Evolutionary conservation across 305 asterid genomes (phyloP).

Genomic region (Euphrasia arctica): DNA sequence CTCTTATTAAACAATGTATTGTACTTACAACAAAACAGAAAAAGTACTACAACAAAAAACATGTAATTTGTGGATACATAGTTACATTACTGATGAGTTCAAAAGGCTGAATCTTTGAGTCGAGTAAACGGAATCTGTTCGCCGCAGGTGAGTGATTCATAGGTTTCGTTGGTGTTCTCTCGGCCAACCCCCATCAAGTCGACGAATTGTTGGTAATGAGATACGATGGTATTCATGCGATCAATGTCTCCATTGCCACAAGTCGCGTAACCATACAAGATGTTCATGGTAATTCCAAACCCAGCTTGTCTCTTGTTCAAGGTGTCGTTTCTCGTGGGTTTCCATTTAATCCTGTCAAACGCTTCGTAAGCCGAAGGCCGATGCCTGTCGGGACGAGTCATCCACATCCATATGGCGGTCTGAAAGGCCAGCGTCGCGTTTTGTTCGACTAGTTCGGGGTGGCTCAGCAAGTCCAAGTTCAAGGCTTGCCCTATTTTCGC

Average conservation of each 20-base stretch:
- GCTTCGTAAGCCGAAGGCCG: slow-evolving; percentile 78
- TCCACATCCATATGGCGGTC: slow-evolving; percentile 81
- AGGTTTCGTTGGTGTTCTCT: slow-evolving; percentile 61
- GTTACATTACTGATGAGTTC: not conserved
- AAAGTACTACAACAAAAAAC: too few species aligned
- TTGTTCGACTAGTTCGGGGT: slow-evolving; percentile 87
- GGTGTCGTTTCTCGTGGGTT: slow-evolving; percentile 83
- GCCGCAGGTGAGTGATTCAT: slow-evolving; percentile 65
- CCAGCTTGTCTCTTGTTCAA: slow-evolving; percentile 67
- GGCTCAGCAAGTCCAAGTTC: slow-evolving; percentile 69
- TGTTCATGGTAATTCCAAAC: slow-evolving; percentile 84
- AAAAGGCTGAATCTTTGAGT: slow-evolving; percentile 36
- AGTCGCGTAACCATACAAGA: slow-evolving; percentile 59
- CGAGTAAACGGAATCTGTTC: slow-evolving; percentile 67
- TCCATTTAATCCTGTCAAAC: slow-evolving; percentile 67
- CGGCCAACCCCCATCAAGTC: slow-evolving; percentile 80
- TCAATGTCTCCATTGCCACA: slow-evolving; percentile 86
- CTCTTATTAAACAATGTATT: too few species aligned
- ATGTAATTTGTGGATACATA: too few species aligned
- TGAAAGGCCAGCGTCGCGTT: slow-evolving; percentile 89
- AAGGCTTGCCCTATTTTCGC: slow-evolving; percentile 61
- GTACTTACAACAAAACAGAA: too few species aligned
- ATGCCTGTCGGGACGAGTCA: slow-evolving; percentile 68
- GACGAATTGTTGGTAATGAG: slow-evolving; percentile 67
- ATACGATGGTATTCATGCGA: slow-evolving; percentile 59